Conservation (phyloP, 192 early-diverging fungal genomes). For the Mycoemilia scoparia region DNA sequence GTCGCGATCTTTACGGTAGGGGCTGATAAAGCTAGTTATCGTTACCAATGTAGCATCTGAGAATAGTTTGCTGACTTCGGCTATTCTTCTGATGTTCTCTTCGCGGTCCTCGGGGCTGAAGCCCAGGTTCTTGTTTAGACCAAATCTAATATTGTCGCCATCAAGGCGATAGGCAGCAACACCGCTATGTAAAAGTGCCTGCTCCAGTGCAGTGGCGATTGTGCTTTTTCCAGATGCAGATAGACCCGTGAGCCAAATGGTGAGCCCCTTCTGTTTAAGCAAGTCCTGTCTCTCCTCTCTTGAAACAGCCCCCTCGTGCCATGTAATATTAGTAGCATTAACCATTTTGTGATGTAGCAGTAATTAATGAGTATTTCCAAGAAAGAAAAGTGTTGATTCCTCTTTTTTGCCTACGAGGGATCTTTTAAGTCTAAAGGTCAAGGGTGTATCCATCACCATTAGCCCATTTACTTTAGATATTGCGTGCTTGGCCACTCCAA, state of each 20-base stretch:
- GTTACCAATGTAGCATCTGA: constrained; percentile 66
- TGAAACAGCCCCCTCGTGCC: constrained; percentile 63
- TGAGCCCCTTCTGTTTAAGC: constrained; percentile 50
- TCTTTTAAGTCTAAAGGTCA: too few relatives aligned
- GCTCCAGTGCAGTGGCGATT: constrained; percentile 76
- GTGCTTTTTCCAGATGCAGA: constrained; percentile 93
- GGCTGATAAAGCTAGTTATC: constrained; percentile 81
- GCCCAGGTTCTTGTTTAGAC: constrained; percentile 85
- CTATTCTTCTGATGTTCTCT: constrained; percentile 90
- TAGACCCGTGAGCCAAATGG: constrained; percentile 87
- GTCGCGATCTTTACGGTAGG: constrained; percentile 67
- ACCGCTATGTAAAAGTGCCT: constrained; percentile 56
- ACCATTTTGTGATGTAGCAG: too few relatives aligned
- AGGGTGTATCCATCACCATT: too few relatives aligned
- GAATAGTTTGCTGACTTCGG: constrained; percentile 76
- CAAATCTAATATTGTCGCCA: constrained; percentile 95
- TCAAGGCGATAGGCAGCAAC: constrained; percentile 78
- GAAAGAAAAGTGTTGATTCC: too few relatives aligned
- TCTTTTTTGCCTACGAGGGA: too few relatives aligned
- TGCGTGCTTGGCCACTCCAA: too few relatives aligned
- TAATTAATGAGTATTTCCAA: too few relatives aligned
- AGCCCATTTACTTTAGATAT: too few relatives aligned
- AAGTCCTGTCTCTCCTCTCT: constrained; percentile 52
- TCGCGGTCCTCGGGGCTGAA: constrained; percentile 79
- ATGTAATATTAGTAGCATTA: constrained; percentile 75